A percentile compares a stretch with the other conserved stretches of the same genome.
Evolutionary conservation across 257 asterid genomes (phyloP).

Genomic region (Misopates orontium): DNA sequence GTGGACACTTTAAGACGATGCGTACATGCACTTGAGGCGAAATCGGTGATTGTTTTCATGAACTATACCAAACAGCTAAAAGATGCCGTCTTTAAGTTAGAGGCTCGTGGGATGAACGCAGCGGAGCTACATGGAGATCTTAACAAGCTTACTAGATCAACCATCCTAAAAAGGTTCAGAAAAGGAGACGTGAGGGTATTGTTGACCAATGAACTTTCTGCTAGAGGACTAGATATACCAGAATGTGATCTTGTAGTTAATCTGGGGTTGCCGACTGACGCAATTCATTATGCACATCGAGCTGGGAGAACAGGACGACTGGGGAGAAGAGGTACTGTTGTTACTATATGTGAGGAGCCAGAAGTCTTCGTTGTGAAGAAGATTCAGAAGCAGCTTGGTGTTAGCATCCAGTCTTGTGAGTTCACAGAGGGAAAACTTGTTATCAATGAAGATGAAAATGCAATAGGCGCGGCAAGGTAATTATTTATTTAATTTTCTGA

Average conservation of each 20-base stretch:
- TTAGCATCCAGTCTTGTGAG: constrained; percentile 61
- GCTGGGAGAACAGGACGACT: constrained; percentile 97
- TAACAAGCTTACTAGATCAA: constrained; percentile 73
- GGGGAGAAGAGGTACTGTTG: constrained; percentile 83
- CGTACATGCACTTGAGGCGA: constrained; percentile 79
- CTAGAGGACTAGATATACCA: constrained; percentile 91
- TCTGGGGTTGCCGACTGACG: constrained; percentile 85
- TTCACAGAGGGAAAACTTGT: constrained; percentile 79
- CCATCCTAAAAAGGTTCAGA: constrained; percentile 72
- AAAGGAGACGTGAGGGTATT: constrained; percentile 79
- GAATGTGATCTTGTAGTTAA: constrained; percentile 98
- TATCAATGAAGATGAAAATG: constrained; percentile 50
- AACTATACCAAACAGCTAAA: constrained; percentile 82
- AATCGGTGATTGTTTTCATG: constrained; percentile 88
- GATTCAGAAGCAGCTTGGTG: constrained; percentile 83
- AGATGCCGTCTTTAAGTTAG: constrained; percentile 81
- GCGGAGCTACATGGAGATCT: constrained; percentile 94
- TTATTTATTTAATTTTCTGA: constrained; percentile 1
- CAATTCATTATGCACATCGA: constrained; percentile 88
- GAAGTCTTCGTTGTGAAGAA: constrained; percentile 84
- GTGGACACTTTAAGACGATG: constrained; percentile 83
- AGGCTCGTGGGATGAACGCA: constrained; percentile 91
- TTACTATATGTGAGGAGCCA: constrained; percentile 79
- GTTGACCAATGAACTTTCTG: constrained; percentile 91
- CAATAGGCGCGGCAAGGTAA: constrained; percentile 25